Base-by-base conservation (phyloP, 306 rosid genomes). In the Betula pendula region DNA sequence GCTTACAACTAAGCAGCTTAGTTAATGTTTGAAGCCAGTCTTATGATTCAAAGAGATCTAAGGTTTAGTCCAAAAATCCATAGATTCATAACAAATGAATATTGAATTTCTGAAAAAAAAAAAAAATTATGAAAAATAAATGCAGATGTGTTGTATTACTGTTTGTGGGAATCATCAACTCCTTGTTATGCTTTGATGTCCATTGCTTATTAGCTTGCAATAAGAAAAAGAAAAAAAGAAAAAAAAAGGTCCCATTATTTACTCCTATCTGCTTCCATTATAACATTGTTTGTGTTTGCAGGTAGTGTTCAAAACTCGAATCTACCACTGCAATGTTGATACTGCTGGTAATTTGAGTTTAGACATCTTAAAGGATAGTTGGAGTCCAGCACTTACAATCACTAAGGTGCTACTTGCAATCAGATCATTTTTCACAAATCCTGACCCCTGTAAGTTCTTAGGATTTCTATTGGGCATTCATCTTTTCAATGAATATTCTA, bases 311-410 rank as follows among this genome's bases (percentile, higher is more conserved):
- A 92, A 88, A 83, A 94, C 97, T 68, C 92, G 98, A 69, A 88
- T 94, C 74, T 94, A 86, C 87, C 96, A 92, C 85, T 92, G 97
- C 87, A 92, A 92, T 76, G 92, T 94, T 16, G 95, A 84, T 76
- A 71, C 88, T 59, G 44, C 82, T 13, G 97, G 97, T 33, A 83
- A 77, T 75, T 85, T 87, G 48, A 89, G 87, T 79, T 59, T 92
- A 83, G 90, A 89, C 70, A 88, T 92, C 50, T 83, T 94, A 76
- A 90, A 87, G 85, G 98, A 89, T 84, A 86, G 81, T 75, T 94
- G 98, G 98, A 94, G 97, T 88, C 98, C 98, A 50, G 98, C 97
- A 31, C 85, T 88, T 60, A 92, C 97, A 43, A 90, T 92, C 55
- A 85, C 92, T 6, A 90, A 89, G 87, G 93, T 94, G 80, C 86